Evolutionary conservation across 2,329 filamentous ascomycete species (phyloP).

Genomic region (Thielaviopsis populi): DNA sequence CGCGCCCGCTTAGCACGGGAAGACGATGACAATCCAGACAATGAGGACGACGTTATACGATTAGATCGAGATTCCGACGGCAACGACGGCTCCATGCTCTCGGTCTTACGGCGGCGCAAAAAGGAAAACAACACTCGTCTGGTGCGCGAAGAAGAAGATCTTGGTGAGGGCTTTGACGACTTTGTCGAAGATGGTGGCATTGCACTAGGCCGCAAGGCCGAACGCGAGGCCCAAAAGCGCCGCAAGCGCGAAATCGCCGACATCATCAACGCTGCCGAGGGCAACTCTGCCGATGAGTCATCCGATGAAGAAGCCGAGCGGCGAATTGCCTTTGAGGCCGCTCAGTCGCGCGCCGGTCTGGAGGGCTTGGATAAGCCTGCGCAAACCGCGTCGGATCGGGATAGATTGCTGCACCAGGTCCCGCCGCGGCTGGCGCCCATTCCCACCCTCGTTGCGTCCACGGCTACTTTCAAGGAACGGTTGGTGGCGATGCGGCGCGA

Average conservation of each 20-base stretch:
- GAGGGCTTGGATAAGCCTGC: slow-evolving; percentile 46
- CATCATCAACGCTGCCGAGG: slow-evolving; percentile 68
- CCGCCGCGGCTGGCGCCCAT: slow-evolving; percentile 34
- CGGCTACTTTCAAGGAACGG: slow-evolving; percentile 47
- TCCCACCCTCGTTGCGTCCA: slow-evolving; percentile 53
- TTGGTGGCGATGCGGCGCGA: slow-evolving; percentile 48
- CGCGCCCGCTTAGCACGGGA: slow-evolving; percentile 62
- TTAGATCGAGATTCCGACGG: slow-evolving; percentile 36
- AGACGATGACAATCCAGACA: slow-evolving; percentile 38
- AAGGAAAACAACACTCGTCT: slow-evolving; percentile 60
- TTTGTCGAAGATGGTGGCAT: slow-evolving; percentile 76
- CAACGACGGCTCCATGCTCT: slow-evolving; percentile 20
- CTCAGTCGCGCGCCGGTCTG: slow-evolving; percentile 76
- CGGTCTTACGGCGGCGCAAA: slow-evolving; percentile 24
- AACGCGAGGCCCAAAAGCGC: slow-evolving; percentile 50
- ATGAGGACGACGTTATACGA: slow-evolving; percentile 37
- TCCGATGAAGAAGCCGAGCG: slow-evolving; percentile 58
- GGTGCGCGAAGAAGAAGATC: slow-evolving; percentile 74
- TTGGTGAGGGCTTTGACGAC: slow-evolving; percentile 85
- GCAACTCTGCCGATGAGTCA: slow-evolving; percentile 43
- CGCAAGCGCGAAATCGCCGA: slow-evolving; percentile 67
- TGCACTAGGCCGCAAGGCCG: slow-evolving; percentile 62
- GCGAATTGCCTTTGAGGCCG: slow-evolving; percentile 70
- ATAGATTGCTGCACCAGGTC: slow-evolving; percentile 2
- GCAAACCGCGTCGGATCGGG: slow-evolving; percentile 22